Evolutionary conservation across 352 stramenopile species (phyloP).

Genomic region (Phytophthora syringae): DNA sequence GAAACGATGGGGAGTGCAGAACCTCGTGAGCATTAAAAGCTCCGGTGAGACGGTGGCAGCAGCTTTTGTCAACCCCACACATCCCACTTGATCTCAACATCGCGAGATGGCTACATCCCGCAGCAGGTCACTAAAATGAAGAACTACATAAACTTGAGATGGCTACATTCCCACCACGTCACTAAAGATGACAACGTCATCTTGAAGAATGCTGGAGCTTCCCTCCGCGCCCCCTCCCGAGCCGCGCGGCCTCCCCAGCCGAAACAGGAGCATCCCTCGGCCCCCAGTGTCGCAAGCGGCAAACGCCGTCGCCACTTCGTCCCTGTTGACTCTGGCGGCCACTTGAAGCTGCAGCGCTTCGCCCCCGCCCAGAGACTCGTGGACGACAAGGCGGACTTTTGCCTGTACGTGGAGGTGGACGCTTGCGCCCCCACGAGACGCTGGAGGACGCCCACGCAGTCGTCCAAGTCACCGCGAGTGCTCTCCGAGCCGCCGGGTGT

Average conservation of each 20-base stretch:
- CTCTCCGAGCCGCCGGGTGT: slow-evolving; percentile 50
- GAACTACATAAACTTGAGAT: no score
- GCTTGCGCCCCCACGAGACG: background rate
- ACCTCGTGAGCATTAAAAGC: background rate
- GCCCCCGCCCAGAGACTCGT: slow-evolving; percentile 32
- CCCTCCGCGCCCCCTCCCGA: no score
- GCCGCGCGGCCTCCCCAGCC: no score
- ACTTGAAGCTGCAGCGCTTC: slow-evolving; percentile 45
- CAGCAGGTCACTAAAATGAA: no score
- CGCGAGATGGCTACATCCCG: no score
- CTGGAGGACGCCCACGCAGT: slow-evolving; percentile 45
- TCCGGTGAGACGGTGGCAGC: no score
- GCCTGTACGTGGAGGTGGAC: slow-evolving; percentile 42
- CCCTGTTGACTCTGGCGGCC: slow-evolving; percentile 20
- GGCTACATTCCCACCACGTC: no score
- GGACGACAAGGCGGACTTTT: slow-evolving; percentile 46
- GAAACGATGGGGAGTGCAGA: slow-evolving; percentile 29
- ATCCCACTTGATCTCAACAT: no score
- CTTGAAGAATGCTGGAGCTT: no score
- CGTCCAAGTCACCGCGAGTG: slow-evolving; percentile 41
- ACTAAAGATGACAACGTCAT: no score
- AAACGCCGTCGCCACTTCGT: slow-evolving; percentile 18
- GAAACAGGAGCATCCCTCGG: no score
- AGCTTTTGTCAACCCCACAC: no score
- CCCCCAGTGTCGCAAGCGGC: background rate